Evolutionary conservation across 805 yeast species (phyloP).

Genomic region (Saccharomyces mikatae): DNA sequence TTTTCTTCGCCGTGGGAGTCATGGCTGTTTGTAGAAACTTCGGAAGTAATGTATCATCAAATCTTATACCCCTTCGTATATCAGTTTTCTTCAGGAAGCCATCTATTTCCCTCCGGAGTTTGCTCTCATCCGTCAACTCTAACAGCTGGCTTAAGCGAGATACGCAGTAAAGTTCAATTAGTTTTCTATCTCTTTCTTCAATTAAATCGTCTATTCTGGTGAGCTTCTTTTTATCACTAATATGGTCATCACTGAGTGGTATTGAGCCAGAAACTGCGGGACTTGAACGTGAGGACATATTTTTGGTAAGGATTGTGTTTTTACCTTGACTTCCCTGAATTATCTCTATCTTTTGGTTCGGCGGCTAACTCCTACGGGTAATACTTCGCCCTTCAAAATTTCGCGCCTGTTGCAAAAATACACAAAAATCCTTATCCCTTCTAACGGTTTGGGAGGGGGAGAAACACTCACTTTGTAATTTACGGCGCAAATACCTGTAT

Average conservation of each 20-base stretch:
- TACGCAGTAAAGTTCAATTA: constrained; percentile 55
- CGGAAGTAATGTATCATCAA: constrained; percentile 30
- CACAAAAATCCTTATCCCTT: background rate
- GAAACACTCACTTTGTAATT: background rate
- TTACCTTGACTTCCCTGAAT: background rate
- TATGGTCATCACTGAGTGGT: background rate
- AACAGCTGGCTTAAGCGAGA: constrained; percentile 42
- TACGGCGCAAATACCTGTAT: background rate
- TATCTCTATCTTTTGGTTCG: background rate
- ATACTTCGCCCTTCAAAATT: background rate
- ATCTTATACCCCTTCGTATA: constrained; percentile 38
- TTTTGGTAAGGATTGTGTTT: background rate
- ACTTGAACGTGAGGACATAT: background rate
- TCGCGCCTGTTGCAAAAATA: background rate
- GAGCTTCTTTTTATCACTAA: background rate
- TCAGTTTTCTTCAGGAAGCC: constrained; percentile 47
- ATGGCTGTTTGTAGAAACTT: background rate
- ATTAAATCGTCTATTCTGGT: constrained; percentile 31
- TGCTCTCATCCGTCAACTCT: constrained; percentile 34
- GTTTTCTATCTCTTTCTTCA: constrained; percentile 45
- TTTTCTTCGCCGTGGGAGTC: background rate
- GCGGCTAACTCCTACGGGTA: background rate
- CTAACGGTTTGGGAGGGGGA: background rate
- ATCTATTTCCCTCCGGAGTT: constrained; percentile 33
- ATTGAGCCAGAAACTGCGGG: background rate